Conservation (phyloP, 768 basidiomycete species). For the Lactarius quietus region DNA sequence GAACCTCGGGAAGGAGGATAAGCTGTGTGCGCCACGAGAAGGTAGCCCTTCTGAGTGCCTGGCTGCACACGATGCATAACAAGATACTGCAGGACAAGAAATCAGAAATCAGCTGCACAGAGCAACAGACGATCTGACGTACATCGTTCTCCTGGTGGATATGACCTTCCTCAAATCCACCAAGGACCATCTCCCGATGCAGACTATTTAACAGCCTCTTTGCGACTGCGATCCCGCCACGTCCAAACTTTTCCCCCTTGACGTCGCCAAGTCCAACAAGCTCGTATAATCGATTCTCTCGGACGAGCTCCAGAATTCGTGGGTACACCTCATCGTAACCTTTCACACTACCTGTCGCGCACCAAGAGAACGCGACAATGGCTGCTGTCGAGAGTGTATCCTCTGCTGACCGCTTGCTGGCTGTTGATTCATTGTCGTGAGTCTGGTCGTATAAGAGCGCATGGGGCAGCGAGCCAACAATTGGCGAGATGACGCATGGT, state of each 20-base stretch:
- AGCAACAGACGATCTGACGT: slow-evolving; percentile 16
- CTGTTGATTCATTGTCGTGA: slow-evolving; percentile 93
- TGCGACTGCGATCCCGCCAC: slow-evolving; percentile 38
- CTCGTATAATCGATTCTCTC: slow-evolving; percentile 78
- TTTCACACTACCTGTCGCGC: slow-evolving; percentile 89
- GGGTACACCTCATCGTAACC: slow-evolving; percentile 98
- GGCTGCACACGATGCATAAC: slow-evolving; percentile 91
- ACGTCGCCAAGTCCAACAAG: slow-evolving; percentile 46
- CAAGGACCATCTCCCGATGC: slow-evolving; percentile 90
- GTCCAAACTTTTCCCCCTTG: slow-evolving; percentile 13
- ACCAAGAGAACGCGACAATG: slow-evolving; percentile 85
- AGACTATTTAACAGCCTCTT: slow-evolving; percentile 77
- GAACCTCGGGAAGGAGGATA: slow-evolving; percentile 65
- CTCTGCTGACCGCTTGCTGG: slow-evolving; percentile 88
- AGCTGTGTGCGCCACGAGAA: slow-evolving; percentile 89
- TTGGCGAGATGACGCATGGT: slow-evolving; percentile 68
- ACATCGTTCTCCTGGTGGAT: slow-evolving; percentile 97
- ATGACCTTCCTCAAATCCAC: slow-evolving; percentile 85
- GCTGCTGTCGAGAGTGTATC: slow-evolving; percentile 94
- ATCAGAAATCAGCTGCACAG: not conserved
- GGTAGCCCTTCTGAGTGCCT: slow-evolving; percentile 82
- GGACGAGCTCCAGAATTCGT: slow-evolving; percentile 85
- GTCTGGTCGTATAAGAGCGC: slow-evolving; percentile 94
- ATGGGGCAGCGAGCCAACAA: slow-evolving; percentile 86
- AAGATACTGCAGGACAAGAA: slow-evolving; percentile 65